Base-by-base conservation (phyloP, 805 yeast genomes). In the Candida multigemmis region DNA sequence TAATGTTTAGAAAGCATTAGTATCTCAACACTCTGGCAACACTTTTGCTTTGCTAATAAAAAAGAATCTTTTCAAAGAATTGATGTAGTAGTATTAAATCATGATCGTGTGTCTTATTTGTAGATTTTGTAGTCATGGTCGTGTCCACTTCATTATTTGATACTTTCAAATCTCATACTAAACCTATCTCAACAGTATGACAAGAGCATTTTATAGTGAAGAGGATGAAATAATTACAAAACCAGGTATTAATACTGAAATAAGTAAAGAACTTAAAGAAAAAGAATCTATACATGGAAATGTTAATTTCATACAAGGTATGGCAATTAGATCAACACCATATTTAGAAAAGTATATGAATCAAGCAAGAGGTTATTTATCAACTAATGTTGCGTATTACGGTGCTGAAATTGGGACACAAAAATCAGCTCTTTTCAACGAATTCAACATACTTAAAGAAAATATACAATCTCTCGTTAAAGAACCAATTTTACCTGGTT, bases 401-500 rank as follows among this genome's bases (percentile, higher is more conserved):
- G 53, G 42, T 11, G 71, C 73, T 14, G 77, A 71, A 42, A 38
- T 56, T 19, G 56, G 46, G 6, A 69, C 71, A 9, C 68, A 64
- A 33, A 55, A 49, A 22, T 53, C 73, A 6, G 72, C 75, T 1
- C 34, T 56, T n/a, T 31, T 36, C 14, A 68, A 71, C 34, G 77
- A 73, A 39, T 32, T 49, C 21, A 31, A 41, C 14, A 40, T 41
- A 12, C 30, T 68, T 4, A 39, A 46, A 18, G 29, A 32, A n/a
- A 48, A 46, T 24, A 50, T 62, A 26, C 35, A 54, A 14, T 35
- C 53, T 5, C 28, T 61, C 16, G 56, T 72, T 12, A 57, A 49
- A 27, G 80, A 73, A 36, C 74, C 76, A 5, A 51, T 72, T 4
- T 58, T 77, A 31, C 83, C 83, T 12, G 57, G 60, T 22, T 44